Percentiles rank a stretch among this genome's conserved stretches.
phyloP scores from a whole-genome alignment of 192 early-diverging fungal species.

The Entomortierella beljakovae region DNA sequence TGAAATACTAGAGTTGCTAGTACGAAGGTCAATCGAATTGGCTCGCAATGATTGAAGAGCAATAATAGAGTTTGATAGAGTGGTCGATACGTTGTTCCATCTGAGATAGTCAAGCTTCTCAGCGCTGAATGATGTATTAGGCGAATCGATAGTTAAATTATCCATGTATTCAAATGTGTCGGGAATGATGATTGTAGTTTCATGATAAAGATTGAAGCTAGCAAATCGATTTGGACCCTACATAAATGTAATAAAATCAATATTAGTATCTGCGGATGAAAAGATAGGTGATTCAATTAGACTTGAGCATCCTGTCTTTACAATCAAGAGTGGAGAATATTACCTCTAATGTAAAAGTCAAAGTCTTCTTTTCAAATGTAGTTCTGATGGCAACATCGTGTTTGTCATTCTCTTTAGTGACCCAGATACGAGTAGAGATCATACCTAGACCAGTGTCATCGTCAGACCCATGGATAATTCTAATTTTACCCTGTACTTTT shows the following conservation, averaged over 20 bases:
- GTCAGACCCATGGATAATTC: constrained; percentile 27
- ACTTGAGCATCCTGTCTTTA: too few relatives aligned
- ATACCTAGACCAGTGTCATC: constrained; percentile 26
- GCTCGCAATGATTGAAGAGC: constrained; percentile 33
- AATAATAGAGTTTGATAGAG: constrained; percentile 31
- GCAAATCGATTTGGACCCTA: constrained; percentile 41
- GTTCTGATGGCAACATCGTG: constrained; percentile 26
- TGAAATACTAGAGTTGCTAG: constrained; percentile 35
- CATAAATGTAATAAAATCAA: not conserved
- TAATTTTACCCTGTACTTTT: constrained; percentile 45
- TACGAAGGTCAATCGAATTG: constrained; percentile 23
- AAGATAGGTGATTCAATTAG: not conserved
- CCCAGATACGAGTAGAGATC: constrained; percentile 46
- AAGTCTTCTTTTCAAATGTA: constrained; percentile 28
- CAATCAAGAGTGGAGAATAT: not conserved
- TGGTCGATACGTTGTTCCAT: constrained; percentile 14
- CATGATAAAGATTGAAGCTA: constrained; percentile 41
- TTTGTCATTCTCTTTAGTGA: constrained; percentile 46
- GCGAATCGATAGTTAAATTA: constrained; percentile 10
- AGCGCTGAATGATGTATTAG: constrained; percentile 34
- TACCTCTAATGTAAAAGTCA: constrained; percentile 34
- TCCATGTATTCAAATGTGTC: constrained; percentile 14
- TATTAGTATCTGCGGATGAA: not conserved
- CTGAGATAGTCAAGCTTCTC: constrained; percentile 15
- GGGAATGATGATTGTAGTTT: constrained; percentile 40